Base-by-base conservation (phyloP, 2,329 filamentous ascomycete species). In the Fusarium beomiforme region DNA sequence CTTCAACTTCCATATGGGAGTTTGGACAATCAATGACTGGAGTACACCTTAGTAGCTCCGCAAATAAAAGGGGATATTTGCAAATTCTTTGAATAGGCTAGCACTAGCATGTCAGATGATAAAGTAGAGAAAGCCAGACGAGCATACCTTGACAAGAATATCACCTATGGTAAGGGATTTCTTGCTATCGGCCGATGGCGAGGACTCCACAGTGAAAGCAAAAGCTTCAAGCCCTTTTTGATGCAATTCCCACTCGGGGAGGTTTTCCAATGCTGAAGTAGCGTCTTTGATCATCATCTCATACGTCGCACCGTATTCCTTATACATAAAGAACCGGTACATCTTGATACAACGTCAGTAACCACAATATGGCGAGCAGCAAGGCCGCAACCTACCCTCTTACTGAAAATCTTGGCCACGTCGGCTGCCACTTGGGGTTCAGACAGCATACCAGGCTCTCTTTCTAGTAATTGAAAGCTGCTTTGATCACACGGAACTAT, bases 41-140 rank as follows among this genome's bases (percentile, higher is more conserved):
- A 0, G 95, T 98, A 72, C 91, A 88, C 76, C 92, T 95, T 65
- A 95, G 86, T 12, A 99, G 85, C 76, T 98, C 94, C 8, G 90
- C 87, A 76, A 98, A 95, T 4, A 98, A 84, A 7, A 99, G 84
- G 14, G 94, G 94, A 77, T 98, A 98, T 82, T 92, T 94, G 83
- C 94, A 97, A 24, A 98, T 88, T 59, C 95, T 89, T 81, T 99
- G 95, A 23, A 98, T 95, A 1, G 95, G 96, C 93, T 97, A 59
- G 21, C 41, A 23, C 31, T 19, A 24, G 26, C 4, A 41, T 37
- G 49, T 67, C 12, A 71, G 58, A 31, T 24, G 12, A 7, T 49
- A 55, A 47, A 42, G n/a, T n/a, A 36, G 26, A 41, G 24, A 23
- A n/a, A 24, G 16, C 8, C 16, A 21, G 33, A 17, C 16, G n/a